phyloP scores from a whole-genome alignment of 2,329 filamentous ascomycete genomes.

The Cercospora sp. region DNA sequence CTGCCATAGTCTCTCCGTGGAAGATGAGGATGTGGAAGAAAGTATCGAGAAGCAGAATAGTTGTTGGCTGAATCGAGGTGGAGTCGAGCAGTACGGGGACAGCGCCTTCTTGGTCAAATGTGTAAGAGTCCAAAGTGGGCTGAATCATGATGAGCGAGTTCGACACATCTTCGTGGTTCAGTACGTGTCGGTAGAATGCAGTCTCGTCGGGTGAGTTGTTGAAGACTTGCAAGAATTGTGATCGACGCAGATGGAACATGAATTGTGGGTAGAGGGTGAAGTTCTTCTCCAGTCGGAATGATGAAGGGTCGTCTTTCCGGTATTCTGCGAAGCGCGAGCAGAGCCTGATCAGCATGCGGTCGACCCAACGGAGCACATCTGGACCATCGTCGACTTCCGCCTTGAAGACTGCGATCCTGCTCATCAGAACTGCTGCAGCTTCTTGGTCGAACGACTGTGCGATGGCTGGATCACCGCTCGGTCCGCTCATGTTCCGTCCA shows the following conservation, averaged over 20 bases:
- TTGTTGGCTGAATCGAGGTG: constrained; percentile 90
- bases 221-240: constrained; percentile 97
- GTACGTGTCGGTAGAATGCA: constrained; percentile 95
- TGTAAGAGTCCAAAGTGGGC: constrained; percentile 94
- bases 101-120: constrained; percentile 90
- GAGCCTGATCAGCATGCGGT: constrained; percentile 94
- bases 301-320: constrained; percentile 94
- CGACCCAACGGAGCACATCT: constrained; percentile 97
- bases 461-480: constrained; percentile 89
- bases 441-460: constrained; percentile 98
- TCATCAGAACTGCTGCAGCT: constrained; percentile 96
- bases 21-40: constrained; percentile 99
- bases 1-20: constrained; percentile 95
- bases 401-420: constrained; percentile 98
- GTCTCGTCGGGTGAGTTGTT: constrained; percentile 99
- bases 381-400: constrained; percentile 97
- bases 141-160: constrained; percentile 99
- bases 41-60: constrained; percentile 90
- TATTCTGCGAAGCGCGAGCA: constrained; percentile 98
- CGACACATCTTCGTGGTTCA: constrained; percentile 95
- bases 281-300: constrained; percentile 96
- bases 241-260: constrained; percentile 97
- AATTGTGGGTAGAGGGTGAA: constrained; percentile 98
- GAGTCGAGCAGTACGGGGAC: constrained; percentile 95
- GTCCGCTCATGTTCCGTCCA: constrained; percentile 85